These are phyloP conservation scores for Irpex lacteus DNA, from an alignment of 1,284 basidiomycete genomes.

Conservation along the genomic window DNA sequence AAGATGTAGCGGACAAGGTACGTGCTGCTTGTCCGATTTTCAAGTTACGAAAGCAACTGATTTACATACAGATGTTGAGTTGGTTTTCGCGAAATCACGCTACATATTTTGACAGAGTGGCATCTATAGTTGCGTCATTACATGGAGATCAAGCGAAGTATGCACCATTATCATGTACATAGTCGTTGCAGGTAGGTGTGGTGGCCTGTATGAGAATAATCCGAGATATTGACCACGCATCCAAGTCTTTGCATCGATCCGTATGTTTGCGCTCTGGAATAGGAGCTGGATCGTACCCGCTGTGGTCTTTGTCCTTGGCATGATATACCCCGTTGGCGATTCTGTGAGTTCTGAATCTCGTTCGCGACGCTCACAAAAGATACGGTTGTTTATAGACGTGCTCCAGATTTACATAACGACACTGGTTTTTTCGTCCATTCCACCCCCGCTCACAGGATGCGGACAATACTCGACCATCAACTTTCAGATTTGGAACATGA, in stretches of 20 bases:
- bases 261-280: slow-evolving; percentile 20
- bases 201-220: no score
- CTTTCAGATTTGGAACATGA: not conserved
- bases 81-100: not conserved
- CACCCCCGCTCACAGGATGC: slow-evolving; percentile 12
- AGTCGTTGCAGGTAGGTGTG: slow-evolving; percentile 13
- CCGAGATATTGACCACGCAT: not conserved
- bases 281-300: slow-evolving; percentile 13
- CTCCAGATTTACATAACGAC: not conserved
- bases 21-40: not conserved
- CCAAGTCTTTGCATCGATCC: slow-evolving; percentile 17
- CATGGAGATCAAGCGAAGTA: slow-evolving; percentile 10
- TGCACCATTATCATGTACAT: slow-evolving; percentile 9
- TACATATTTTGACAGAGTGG: not conserved
- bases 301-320: slow-evolving; percentile 12
- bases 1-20: slow-evolving; percentile 8
- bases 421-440: slow-evolving; percentile 5
- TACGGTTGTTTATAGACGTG: not conserved
- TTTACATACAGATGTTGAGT: not conserved
- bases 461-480: slow-evolving; percentile 4
- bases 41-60: not conserved
- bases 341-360: slow-evolving; percentile 10
- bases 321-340: slow-evolving; percentile 15
- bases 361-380: not conserved
- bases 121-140: slow-evolving; percentile 5